These are phyloP conservation scores for Antarctomyces pellizariae DNA, from an alignment of 495 filamentous ascomycete species.

Conservation along the genomic window DNA sequence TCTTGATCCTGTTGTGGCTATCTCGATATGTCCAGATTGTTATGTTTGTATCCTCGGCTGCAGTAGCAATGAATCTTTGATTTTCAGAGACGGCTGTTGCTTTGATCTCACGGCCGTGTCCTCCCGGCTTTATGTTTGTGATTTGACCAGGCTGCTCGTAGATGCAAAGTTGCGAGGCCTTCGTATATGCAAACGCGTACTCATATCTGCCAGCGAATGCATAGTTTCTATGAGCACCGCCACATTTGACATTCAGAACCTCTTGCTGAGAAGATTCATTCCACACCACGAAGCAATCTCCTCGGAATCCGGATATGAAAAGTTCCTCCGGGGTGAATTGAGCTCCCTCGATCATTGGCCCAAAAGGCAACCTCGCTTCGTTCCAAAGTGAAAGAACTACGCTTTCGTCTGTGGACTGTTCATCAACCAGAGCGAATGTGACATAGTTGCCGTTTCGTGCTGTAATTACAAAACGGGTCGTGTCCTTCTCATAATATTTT, in stretches of 20 bases:
- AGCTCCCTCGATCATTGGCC: conserved; percentile 42
- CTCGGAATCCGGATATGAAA: conserved; percentile 57
- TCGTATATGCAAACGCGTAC: conserved; percentile 30
- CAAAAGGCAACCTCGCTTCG: conserved; percentile 30
- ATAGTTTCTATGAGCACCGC: conserved; percentile 60
- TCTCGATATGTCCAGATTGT: conserved; percentile 31
- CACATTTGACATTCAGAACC: conserved; percentile 48
- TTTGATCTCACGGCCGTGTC: conserved; percentile 80
- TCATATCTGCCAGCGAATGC: conserved; percentile 22
- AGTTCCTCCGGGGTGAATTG: conserved; percentile 31
- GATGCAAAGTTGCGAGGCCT: conserved; percentile 26
- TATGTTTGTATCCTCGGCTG: conserved; percentile 73
- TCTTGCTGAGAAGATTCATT: conserved; percentile 44
- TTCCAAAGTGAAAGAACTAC: conserved; percentile 14
- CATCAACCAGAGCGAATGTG: conserved; percentile 21
- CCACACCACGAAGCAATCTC: conserved; percentile 56
- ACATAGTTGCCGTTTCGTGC: conserved; percentile 54
- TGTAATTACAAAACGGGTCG: conserved; percentile 33
- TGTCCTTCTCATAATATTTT: conserved; percentile 6
- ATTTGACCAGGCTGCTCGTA: conserved; percentile 26
- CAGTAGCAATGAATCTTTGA: conserved; percentile 42
- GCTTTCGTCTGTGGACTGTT: neutral
- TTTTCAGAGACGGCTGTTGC: conserved; percentile 30
- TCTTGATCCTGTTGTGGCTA: conserved; percentile 2
- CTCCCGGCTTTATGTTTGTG: conserved; percentile 34